Percentiles rank a stretch among this genome's conserved stretches.
Evolutionary conservation across 108 stramenopile genomes (phyloP).

Genomic region (Cyclotella baltica): DNA sequence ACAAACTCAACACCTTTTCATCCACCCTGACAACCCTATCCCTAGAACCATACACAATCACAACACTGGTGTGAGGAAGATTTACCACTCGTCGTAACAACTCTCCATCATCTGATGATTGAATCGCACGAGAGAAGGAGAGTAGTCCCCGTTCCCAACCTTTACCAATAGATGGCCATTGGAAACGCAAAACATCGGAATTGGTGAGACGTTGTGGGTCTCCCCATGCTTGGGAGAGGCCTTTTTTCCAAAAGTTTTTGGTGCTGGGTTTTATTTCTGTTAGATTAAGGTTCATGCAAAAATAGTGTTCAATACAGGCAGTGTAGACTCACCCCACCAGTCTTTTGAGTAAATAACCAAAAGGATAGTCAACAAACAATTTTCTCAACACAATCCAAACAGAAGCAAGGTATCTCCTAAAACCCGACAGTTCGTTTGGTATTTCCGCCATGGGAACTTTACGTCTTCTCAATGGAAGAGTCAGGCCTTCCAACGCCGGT

Average conservation of each 20-base stretch:
- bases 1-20: constrained; percentile 11
- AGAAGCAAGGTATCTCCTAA: neutral
- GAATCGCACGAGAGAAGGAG: constrained; percentile 50
- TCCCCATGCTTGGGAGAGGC: constrained; percentile 71
- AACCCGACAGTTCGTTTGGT: neutral
- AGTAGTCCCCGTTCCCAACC: constrained; percentile 84
- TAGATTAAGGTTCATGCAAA: neutral
- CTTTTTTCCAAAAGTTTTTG: constrained; percentile 66
- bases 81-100: constrained; percentile 52
- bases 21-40: constrained; percentile 61
- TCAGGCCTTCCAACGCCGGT: constrained; percentile 67
- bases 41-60: constrained; percentile 63
- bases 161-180: constrained; percentile 84
- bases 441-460: neutral
- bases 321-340: constrained; percentile 58
- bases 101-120: constrained; percentile 48
- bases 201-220: constrained; percentile 61
- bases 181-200: constrained; percentile 76
- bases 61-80: constrained; percentile 55
- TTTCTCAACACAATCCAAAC: constrained; percentile 39
- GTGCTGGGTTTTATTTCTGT: neutral
- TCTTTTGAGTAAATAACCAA: constrained; percentile 64
- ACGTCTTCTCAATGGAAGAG: constrained; percentile 15
- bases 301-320: neutral
- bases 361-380: constrained; percentile 45